Base-by-base conservation (phyloP, 2,329 filamentous ascomycete genomes). In the Didymella lethalis region DNA sequence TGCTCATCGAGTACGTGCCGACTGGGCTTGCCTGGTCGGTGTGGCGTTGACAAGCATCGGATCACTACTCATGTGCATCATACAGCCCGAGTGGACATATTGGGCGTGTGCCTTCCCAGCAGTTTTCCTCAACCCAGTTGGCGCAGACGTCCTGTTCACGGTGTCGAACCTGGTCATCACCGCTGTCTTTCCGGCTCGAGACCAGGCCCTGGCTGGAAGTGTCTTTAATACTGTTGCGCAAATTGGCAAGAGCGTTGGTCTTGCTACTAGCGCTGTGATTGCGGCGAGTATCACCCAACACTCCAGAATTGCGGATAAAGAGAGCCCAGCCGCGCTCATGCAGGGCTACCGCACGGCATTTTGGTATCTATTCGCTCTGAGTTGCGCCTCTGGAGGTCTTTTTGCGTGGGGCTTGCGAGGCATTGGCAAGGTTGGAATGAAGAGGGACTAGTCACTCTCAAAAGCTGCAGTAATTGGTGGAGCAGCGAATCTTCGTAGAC, bases 21-120 rank as follows among this genome's bases (percentile, higher is more conserved):
- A 82, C 58, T 75, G 76, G 48, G 65, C 81, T 2, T 76, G 84
- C 1, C 63, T 79, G 4, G 56, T 77, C 7, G 78, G 64, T 5
- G 60, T 66, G 2, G 43, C 45, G 1, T 51, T 74, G 26, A 70
- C 66, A 0, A 57, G 65, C 7, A 63, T 78, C 2, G 77, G 77
- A 0, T 78, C 79, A 0, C 62, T 84, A 2, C 72, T 83, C 4
- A 80, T 84, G 79, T 80, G 79, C 7, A 62, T 82, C 16, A 74
- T 81, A 16, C 72, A 80, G 20, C 79, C 80, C 0, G 59, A 68
- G 1, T 82, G 79, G 77, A 75, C 74, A 1, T 85, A 83, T 69
- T 85, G 82, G 81, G 71, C 71, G 16, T 76, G 72, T 47, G 78
- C 75, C 1, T 83, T 83, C 56, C 73, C 76, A 14, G 78, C 80